Base-by-base conservation (phyloP, 2,329 filamentous ascomycete species). In the Alternaria sp. region DNA sequence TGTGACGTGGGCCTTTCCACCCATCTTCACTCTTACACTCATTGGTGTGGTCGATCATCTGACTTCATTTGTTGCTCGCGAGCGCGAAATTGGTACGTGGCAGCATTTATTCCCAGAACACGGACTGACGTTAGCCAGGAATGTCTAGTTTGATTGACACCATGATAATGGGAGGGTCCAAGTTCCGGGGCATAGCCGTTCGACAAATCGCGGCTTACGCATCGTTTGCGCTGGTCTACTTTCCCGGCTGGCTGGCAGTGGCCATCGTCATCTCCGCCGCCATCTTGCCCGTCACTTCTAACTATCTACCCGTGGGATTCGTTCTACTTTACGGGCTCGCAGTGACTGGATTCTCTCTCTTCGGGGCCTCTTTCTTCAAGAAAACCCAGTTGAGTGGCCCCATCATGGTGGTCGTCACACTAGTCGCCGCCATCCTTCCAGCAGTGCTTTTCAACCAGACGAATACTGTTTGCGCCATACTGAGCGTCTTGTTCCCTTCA, bases 331-430 rank as follows among this genome's bases (percentile, higher is more conserved):
- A 86, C 15, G 94, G 94, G 6, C 82, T 96, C 4, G 87, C 93
- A 3, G 83, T 97, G 49, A 88, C 91, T 0, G 96, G 92, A 45
- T 91, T 93, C 77, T 92, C 93, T 2, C 88, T 97, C 57, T 86
- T 97, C 43, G 91, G 91, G 25, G 93, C 91, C 0, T 88, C 91
- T 9, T 91, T 97, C 72, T 97, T 97, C 84, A 91, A 88, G 70
- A 94, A 90, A 75, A 90, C 94, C 0, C 94, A 97, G 78, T 87
- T 97, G 4, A 95, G 92, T 61, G 94, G 95, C 26, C 94, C 96
- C 66, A 88, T 89, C 0, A 86, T 92, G 44, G 90, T 91, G 9
- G 89, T 97, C 25, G 81, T 88, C 17, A 90, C 88, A 11, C 84
- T 97, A 1, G 93, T 91, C 15, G 91, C 97, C 69, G 83, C 97